A percentile compares a stretch with the other conserved stretches of the same genome.
phyloP scores from a whole-genome alignment of 345 rosid species.

The Arabis alpina region DNA sequence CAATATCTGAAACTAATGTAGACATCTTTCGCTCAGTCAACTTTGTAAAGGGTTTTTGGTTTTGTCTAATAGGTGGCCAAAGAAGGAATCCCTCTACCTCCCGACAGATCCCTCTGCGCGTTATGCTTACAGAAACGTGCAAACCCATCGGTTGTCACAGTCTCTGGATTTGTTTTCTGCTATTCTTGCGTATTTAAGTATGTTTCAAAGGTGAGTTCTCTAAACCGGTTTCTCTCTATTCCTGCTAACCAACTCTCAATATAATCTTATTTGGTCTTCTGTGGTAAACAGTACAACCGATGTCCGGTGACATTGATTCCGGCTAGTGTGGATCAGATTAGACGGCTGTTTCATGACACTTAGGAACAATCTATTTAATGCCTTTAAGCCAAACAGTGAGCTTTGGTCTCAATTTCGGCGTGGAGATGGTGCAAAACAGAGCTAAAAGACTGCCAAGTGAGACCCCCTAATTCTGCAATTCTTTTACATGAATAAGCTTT shows the following conservation, averaged over 20 bases:
- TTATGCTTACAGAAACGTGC: constrained; percentile 93
- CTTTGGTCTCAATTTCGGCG: constrained; percentile 2
- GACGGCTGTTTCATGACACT: constrained; percentile 91
- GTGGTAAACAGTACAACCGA: constrained; percentile 70
- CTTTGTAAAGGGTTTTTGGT: constrained; percentile 15
- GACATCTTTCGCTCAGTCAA: not conserved
- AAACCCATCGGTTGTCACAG: constrained; percentile 90
- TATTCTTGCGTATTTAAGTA: constrained; percentile 95
- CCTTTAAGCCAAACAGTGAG: constrained; percentile 24
- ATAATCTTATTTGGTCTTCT: constrained; percentile 21
- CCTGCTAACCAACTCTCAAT: not conserved
- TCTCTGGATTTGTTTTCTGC: constrained; percentile 96
- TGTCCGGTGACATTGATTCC: constrained; percentile 92
- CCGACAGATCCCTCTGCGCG: constrained; percentile 80
- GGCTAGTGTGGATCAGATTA: constrained; percentile 74
- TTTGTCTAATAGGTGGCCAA: constrained; percentile 62
- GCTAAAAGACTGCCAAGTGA: constrained; percentile 25
- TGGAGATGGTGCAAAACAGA: constrained; percentile 5
- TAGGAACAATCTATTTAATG: constrained; percentile 37
- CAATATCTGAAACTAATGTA: constrained; percentile 20
- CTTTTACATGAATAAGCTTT: constrained; percentile 25
- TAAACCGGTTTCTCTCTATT: not conserved
- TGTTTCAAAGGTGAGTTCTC: constrained; percentile 72
- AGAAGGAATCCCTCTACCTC: constrained; percentile 86
- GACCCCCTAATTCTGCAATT: constrained; percentile 29